Base-by-base conservation (phyloP, 192 early-diverging fungal genomes). In the Coemansia sp. region DNA sequence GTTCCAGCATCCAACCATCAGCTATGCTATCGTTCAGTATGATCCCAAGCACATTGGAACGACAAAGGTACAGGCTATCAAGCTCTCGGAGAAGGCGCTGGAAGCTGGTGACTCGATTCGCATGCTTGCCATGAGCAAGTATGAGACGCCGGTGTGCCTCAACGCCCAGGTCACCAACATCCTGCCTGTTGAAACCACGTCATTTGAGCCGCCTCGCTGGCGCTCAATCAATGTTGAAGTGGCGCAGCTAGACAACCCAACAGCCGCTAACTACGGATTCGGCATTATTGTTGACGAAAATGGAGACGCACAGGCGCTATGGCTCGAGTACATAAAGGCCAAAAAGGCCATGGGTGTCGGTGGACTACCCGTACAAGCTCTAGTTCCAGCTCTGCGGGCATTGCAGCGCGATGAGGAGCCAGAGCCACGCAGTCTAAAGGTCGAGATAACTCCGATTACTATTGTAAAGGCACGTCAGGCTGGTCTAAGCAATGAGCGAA, bases 1-100 rank as follows among this genome's bases (percentile, higher is more conserved):
- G 6, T 94, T 92, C 65, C 55, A 93, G 43, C 96, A 98, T 61
- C 96, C 95, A 1, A 88, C 89, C 1, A 91, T 95, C 68, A 97
- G 95, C 84, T 92, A 92, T 83, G 89, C 90, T 2, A 84, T 98
- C 37, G 35, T 98, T 11, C 86, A 87, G 35, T 98, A 94, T 68
- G 90, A 98, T 55, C 84, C 92, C 24, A 66, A 60, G 12, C 78
- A 90, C 7, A 70, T 96, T 59, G 94, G 91, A 18, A 71, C 87
- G 8, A 94, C 92, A 8, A 90, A 94, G 15, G 87, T 96, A 11
- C 66, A 75, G 34, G 70, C 87, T 4, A 83, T 87, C 3, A 75
- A 78, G 24, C 77, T 95, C 38, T 93, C 88, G 37, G 55, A 71
- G 30, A 78, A 73, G 34, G 70, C 77, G 6, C 69, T 93, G 1